Base-by-base conservation (phyloP, 805 yeast species). In the Spathaspora gorwiae region DNA sequence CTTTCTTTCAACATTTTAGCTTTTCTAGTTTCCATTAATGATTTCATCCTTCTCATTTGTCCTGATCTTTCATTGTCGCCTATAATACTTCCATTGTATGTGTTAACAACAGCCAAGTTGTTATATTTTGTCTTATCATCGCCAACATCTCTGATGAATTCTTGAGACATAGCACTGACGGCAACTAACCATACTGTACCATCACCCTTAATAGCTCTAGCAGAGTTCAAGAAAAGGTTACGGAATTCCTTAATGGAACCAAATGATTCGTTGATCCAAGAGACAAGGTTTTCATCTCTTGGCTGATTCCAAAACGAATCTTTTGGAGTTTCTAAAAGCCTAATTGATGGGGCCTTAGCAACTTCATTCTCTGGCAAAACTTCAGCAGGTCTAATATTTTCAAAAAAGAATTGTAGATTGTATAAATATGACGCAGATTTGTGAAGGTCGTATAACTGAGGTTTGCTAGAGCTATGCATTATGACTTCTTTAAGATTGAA, bases 171-270 rank as follows among this genome's bases (percentile, higher is more conserved):
- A 38, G 61, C 61, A 12, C 62, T 72, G 64, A 73, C 74, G 47
- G 92, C 95, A 19, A 90, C 83, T 14, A 94, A 70, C 94, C 97
- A 94, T 9, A 90, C 86, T 65, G 76, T 82, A 3, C 99, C 99
- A 63, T 88, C 92, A 42, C 98, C 97, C 49, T 84, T 80, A 49
- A 89, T 78, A 4, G 84, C 76, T 41, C 72, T 66, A 9, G 92
- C 88, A 1, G 94, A 81, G 47, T 79, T 77, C 47, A 87, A 59
- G 37, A 94, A 64, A 39, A 87, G 73, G 1, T 86, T 79, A 54
- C 85, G 76, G 60, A 94, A 83, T 60, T 89, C 95, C 12, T 76
- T 79, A 8, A 88, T 50, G 0, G 90, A 81, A 6, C 96, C 96
- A 65, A 90, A 90, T 2, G 84, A 78, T 36, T 72, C 67, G 15